phyloP scores from a whole-genome alignment of 768 basidiomycete species.

The Inosperma sp. region DNA sequence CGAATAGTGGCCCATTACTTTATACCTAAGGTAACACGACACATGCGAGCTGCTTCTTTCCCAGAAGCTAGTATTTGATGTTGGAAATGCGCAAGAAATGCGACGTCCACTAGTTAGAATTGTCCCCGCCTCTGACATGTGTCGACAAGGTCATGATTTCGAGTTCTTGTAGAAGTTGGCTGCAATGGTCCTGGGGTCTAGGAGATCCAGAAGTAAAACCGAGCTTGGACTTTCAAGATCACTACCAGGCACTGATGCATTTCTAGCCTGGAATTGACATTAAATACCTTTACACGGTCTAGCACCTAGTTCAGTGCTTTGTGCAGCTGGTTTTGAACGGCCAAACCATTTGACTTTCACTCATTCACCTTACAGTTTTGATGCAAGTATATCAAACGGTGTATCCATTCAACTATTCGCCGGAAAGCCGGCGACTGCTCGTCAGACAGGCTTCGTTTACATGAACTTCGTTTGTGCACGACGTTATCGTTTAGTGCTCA shows the following conservation, averaged over 20 bases:
- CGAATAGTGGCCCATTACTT: conserved; percentile 25
- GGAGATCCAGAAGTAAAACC: background rate
- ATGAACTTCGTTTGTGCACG: conserved; percentile 1
- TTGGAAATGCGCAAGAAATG: too few species aligned
- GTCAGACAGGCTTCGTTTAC: conserved; percentile 2
- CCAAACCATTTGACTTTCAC: too few species aligned
- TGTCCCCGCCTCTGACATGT: too few species aligned
- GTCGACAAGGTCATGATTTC: too few species aligned
- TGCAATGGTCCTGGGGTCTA: too few species aligned
- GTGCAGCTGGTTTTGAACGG: too few species aligned
- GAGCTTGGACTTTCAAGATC: background rate
- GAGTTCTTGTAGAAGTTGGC: too few species aligned
- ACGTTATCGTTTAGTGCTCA: conserved; percentile 3
- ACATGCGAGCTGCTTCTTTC: conserved; percentile 7
- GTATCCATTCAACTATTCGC: conserved; percentile 1
- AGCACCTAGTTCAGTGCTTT: conserved; percentile 1
- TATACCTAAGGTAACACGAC: conserved; percentile 8
- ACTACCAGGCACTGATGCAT: conserved; percentile 3
- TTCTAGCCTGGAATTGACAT: background rate
- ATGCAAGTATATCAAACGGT: background rate
- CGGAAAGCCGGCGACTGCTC: conserved; percentile 4
- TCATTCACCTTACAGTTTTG: conserved; percentile 1
- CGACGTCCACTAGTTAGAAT: too few species aligned
- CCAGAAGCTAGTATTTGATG: conserved; percentile 7
- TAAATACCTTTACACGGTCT: conserved; percentile 4